phyloP scores from a whole-genome alignment of 768 basidiomycete genomes.

The Albatrellus ellisii region DNA sequence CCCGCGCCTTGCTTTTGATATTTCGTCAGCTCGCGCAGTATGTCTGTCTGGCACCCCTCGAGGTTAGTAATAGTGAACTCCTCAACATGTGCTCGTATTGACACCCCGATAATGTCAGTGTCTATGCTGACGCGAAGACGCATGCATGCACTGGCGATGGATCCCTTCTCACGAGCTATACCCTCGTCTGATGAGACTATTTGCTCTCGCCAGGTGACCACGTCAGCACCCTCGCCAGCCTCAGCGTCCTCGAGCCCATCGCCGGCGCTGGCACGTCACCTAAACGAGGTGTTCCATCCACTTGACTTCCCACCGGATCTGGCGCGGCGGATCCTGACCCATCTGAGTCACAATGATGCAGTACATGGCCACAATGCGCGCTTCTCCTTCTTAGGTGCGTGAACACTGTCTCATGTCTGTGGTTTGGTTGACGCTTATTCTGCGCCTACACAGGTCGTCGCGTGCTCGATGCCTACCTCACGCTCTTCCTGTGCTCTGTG shows the following conservation, averaged over 20 bases:
- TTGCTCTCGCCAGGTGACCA: neutral
- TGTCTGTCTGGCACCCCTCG: no score
- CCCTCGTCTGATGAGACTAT: neutral
- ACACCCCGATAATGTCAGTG: no score
- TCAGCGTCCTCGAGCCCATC: neutral
- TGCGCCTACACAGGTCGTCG: constrained; percentile 47
- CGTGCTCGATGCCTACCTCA: constrained; percentile 61
- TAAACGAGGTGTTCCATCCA: constrained; percentile 48
- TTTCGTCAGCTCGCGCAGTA: no score
- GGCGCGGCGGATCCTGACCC: constrained; percentile 63
- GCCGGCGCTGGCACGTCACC: constrained; percentile 31
- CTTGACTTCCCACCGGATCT: constrained; percentile 60
- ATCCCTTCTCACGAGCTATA: no score
- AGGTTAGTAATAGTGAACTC: no score
- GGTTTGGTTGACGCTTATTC: neutral
- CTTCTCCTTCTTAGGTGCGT: constrained; percentile 59
- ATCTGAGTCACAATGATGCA: constrained; percentile 60
- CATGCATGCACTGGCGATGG: no score
- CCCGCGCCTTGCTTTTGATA: no score
- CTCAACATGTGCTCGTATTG: no score
- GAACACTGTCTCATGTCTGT: neutral
- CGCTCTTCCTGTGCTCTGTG: constrained; percentile 54
- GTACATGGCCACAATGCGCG: constrained; percentile 58
- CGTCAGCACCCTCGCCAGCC: neutral
- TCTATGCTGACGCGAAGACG: no score